Conservation (phyloP, 2,329 filamentous ascomycete genomes). For the Didymella pomorum region DNA sequence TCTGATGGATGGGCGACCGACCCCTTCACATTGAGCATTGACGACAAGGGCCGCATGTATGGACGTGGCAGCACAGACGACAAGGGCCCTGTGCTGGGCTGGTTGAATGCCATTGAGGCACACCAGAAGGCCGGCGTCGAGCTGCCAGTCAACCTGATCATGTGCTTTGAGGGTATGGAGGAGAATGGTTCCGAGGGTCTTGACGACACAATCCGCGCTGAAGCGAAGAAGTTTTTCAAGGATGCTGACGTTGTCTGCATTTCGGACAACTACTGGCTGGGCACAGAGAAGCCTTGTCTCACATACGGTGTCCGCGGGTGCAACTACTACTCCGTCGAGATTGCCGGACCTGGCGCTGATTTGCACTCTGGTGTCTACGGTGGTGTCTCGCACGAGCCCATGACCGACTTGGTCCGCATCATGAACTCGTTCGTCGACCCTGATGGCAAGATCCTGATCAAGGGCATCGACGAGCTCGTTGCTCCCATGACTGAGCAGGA, state of each 20-base stretch:
- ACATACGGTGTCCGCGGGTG: constrained; percentile 96
- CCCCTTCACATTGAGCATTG: constrained; percentile 87
- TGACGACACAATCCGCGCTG: constrained; percentile 90
- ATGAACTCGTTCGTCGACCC: constrained; percentile 86
- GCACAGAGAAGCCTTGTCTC: constrained; percentile 96
- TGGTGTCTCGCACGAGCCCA: constrained; percentile 94
- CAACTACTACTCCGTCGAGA: constrained; percentile 95
- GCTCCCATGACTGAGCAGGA: constrained; percentile 88
- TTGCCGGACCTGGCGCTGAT: constrained; percentile 91
- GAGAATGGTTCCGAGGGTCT: constrained; percentile 97
- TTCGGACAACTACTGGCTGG: constrained; percentile 99
- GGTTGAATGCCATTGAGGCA: constrained; percentile 97
- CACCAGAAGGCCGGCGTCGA: constrained; percentile 95
- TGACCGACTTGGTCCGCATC: constrained; percentile 91
- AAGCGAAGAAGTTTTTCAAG: constrained; percentile 94
- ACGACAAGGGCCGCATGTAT: constrained; percentile 93
- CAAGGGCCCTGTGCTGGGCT: constrained; percentile 96
- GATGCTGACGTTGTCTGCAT: constrained; percentile 97
- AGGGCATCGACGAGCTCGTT: constrained; percentile 93
- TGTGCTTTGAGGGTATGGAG: constrained; percentile 99
- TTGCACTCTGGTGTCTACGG: constrained; percentile 97
- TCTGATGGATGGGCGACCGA: constrained; percentile 96
- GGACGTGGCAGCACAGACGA: constrained; percentile 96
- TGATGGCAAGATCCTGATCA: constrained; percentile 89
- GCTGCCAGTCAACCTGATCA: constrained; percentile 95